A percentile compares a stretch with the other conserved stretches of the same genome.
Evolutionary conservation across 768 basidiomycete species (phyloP).

Genomic region (Coprinopsis cinerea): DNA sequence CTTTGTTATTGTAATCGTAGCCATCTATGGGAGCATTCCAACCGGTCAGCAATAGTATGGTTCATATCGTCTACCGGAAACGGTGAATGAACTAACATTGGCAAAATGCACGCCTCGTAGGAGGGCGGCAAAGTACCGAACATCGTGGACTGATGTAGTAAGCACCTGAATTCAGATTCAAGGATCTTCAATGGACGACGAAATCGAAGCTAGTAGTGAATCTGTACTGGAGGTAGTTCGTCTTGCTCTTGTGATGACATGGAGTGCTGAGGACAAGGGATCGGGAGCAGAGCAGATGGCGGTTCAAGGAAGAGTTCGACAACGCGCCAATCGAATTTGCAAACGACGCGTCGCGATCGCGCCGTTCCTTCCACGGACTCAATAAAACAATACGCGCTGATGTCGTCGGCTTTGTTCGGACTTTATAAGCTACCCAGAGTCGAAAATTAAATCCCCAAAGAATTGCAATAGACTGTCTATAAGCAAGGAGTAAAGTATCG

Average conservation of each 20-base stretch:
- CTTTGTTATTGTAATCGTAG: conserved; percentile 63
- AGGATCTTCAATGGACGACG: background rate
- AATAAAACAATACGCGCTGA: too few relatives aligned
- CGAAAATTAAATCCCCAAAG: too few relatives aligned
- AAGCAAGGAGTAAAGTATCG: too few relatives aligned
- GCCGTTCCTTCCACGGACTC: too few relatives aligned
- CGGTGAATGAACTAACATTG: conserved; percentile 53
- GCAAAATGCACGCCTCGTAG: conserved; percentile 79
- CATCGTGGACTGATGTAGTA: conserved; percentile 69
- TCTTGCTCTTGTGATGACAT: conserved; percentile 2
- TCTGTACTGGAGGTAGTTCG: background rate
- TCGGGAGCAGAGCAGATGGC: background rate
- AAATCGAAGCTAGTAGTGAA: too few relatives aligned
- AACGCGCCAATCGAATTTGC: too few relatives aligned
- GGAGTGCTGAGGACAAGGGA: background rate
- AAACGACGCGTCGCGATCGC: too few relatives aligned
- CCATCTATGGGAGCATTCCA: conserved; percentile 23
- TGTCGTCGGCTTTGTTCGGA: too few relatives aligned
- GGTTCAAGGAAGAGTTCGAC: too few relatives aligned
- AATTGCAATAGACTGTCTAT: too few relatives aligned
- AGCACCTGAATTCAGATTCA: conserved; percentile 40
- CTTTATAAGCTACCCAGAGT: too few relatives aligned
- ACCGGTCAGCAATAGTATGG: background rate
- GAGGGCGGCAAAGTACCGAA: conserved; percentile 73
- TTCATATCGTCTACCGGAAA: too few relatives aligned